Evolutionary conservation across 1,139 yeast genomes (phyloP).

Genomic region (Sugiyamaella japonica): DNA sequence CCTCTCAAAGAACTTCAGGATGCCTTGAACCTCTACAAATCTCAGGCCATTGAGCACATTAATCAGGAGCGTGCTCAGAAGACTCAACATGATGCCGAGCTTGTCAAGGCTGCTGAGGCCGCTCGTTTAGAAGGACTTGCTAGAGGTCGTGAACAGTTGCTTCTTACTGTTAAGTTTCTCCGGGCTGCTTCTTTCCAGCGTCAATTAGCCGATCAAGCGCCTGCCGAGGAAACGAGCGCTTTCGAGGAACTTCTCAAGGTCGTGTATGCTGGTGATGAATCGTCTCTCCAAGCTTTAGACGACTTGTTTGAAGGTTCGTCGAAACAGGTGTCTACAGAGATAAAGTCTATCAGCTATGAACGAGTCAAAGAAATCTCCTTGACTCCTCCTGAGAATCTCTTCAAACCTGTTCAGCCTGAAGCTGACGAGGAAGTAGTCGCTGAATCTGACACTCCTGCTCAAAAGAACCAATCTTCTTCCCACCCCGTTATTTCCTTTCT

Average conservation of each 20-base stretch:
- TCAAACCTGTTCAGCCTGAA: conserved; percentile 22
- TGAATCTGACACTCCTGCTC: neutral
- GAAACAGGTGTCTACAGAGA: conserved; percentile 33
- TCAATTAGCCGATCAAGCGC: conserved; percentile 30
- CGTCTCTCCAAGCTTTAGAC: conserved; percentile 38
- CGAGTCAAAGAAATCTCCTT: conserved; percentile 30
- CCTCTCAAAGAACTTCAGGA: conserved; percentile 42
- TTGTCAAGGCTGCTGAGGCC: conserved; percentile 18
- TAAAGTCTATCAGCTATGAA: conserved; percentile 28
- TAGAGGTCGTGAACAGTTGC: conserved; percentile 31
- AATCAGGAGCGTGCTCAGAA: conserved; percentile 21
- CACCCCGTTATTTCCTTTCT: conserved; percentile 29
- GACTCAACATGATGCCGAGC: conserved; percentile 23
- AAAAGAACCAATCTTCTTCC: conserved; percentile 3
- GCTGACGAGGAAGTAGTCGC: conserved; percentile 2
- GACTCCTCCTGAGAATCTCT: conserved; percentile 29
- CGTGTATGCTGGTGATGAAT: conserved; percentile 40
- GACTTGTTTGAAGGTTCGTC: conserved; percentile 34
- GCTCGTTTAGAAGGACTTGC: conserved; percentile 30
- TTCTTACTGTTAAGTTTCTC: conserved; percentile 37
- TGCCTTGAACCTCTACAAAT: conserved; percentile 32
- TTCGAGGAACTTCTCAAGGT: conserved; percentile 37
- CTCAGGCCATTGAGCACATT: conserved; percentile 24
- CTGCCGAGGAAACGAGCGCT: conserved; percentile 34
- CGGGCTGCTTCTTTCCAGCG: conserved; percentile 41